Conservation (phyloP, 1,284 basidiomycete genomes). For the Pascua guehoae region DNA sequence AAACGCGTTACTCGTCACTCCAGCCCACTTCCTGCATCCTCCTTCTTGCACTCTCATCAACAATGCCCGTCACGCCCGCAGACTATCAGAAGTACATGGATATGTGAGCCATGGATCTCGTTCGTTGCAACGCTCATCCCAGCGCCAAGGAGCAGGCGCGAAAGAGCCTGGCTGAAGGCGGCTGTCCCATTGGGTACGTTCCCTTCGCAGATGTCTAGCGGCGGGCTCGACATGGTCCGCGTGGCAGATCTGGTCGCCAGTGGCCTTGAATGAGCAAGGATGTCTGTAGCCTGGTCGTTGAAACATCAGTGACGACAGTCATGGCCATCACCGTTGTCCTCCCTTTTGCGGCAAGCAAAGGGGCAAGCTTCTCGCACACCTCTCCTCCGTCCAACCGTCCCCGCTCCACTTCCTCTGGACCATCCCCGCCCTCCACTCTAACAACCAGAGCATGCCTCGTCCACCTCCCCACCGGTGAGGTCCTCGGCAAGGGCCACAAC, state of each 20-base stretch:
- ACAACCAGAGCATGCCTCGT: slow-evolving; percentile 23
- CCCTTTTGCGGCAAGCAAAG: too few relatives aligned
- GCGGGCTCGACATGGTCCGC: too few relatives aligned
- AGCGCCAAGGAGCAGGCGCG: slow-evolving; percentile 27
- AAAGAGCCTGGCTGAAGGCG: slow-evolving; percentile 23
- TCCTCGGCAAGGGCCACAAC: slow-evolving; percentile 31
- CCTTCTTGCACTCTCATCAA: too few relatives aligned
- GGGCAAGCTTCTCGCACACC: too few relatives aligned
- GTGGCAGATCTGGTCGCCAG: too few relatives aligned
- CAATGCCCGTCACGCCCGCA: slow-evolving; percentile 12
- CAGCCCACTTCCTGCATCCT: too few relatives aligned
- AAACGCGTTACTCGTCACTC: too few relatives aligned
- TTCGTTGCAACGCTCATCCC: background rate
- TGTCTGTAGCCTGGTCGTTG: too few relatives aligned
- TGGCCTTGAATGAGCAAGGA: too few relatives aligned
- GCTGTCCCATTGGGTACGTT: slow-evolving; percentile 30
- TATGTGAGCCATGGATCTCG: slow-evolving; percentile 10
- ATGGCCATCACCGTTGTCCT: too few relatives aligned
- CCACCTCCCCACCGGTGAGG: slow-evolving; percentile 28
- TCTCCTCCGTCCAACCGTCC: background rate
- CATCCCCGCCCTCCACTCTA: background rate
- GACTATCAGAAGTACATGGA: slow-evolving; percentile 22
- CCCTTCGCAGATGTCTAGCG: background rate
- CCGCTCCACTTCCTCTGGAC: background rate
- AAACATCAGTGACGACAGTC: too few relatives aligned